These are phyloP conservation scores for Syncephalastrum contaminatum DNA, from an alignment of 371 early-diverging fungal genomes.

Conservation along the genomic window DNA sequence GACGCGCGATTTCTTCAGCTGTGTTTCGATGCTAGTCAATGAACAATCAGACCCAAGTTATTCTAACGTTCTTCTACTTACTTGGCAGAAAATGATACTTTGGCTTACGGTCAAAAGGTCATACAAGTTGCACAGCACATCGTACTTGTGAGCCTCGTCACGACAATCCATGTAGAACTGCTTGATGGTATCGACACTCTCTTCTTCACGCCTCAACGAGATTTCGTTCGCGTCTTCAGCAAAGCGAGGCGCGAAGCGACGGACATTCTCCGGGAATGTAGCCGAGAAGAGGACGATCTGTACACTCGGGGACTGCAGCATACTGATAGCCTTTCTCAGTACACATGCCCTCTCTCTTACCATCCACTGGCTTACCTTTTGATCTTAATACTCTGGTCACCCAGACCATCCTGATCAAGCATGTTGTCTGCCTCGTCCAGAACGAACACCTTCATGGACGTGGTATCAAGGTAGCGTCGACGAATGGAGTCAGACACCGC, in stretches of 20 bases:
- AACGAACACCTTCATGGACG: slow-evolving; percentile 73
- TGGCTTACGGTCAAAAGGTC: slow-evolving; percentile 93
- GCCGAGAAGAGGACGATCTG: slow-evolving; percentile 98
- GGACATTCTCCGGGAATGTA: slow-evolving; percentile 87
- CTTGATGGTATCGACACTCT: slow-evolving; percentile 94
- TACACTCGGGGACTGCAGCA: slow-evolving; percentile 20
- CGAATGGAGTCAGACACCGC: slow-evolving; percentile 78
- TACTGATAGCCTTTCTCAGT: too few relatives aligned
- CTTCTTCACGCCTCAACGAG: slow-evolving; percentile 82
- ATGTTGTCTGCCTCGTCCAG: slow-evolving; percentile 96
- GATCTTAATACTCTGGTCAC: slow-evolving; percentile 82
- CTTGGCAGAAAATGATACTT: slow-evolving; percentile 95
- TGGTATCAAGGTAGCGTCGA: slow-evolving; percentile 56
- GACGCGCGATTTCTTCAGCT: slow-evolving; percentile 78
- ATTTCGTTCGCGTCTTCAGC: slow-evolving; percentile 88
- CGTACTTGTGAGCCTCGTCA: slow-evolving; percentile 76
- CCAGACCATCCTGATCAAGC: slow-evolving; percentile 87
- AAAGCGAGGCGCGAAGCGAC: slow-evolving; percentile 74
- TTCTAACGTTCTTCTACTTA: slow-evolving; percentile 18
- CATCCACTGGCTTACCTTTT: slow-evolving; percentile 54
- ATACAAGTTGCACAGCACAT: slow-evolving; percentile 86
- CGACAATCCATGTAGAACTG: slow-evolving; percentile 97
- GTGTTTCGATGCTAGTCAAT: slow-evolving; percentile 71
- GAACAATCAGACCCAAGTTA: background rate
- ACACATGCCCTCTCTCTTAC: background rate